Percentiles rank a stretch among this genome's conserved stretches.
These are phyloP conservation scores for Gelatoporia subvermispora DNA, from an alignment of 768 basidiomycete species.

Conservation along the genomic window DNA sequence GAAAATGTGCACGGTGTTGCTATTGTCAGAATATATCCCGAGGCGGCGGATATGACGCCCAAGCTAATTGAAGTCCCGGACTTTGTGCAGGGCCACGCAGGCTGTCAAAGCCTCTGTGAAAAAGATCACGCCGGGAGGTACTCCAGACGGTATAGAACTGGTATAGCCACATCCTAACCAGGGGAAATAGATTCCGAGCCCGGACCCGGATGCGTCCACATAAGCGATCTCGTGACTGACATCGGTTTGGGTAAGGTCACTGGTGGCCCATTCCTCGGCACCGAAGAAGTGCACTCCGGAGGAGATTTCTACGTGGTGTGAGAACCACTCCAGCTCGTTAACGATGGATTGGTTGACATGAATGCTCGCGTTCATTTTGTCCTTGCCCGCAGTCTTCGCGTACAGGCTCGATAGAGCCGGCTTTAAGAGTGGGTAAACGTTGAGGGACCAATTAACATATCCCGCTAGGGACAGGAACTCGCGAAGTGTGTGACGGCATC, in stretches of 20 bases:
- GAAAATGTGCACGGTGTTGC: slow-evolving; percentile 22
- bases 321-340: slow-evolving; percentile 31
- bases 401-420: slow-evolving; percentile 28
- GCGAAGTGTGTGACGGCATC: slow-evolving; percentile 1
- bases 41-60: slow-evolving; percentile 1
- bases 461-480: slow-evolving; percentile 32
- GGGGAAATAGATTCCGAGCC: slow-evolving; percentile 19
- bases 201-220: slow-evolving; percentile 17
- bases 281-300: slow-evolving; percentile 17
- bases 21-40: slow-evolving; percentile 20
- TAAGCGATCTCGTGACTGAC: slow-evolving; percentile 10
- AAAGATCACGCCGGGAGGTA: not conserved
- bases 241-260: slow-evolving; percentile 4
- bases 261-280: not conserved
- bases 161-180: slow-evolving; percentile 1
- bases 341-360: slow-evolving; percentile 25
- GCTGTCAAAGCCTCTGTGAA: slow-evolving; percentile 5
- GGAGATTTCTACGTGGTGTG: slow-evolving; percentile 13
- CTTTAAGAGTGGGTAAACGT: slow-evolving; percentile 28
- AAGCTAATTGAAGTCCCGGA: not conserved
- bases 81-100: slow-evolving; percentile 2
- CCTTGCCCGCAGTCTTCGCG: slow-evolving; percentile 27
- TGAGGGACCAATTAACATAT: slow-evolving; percentile 36
- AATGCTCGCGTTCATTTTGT: slow-evolving; percentile 5
- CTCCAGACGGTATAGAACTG: not conserved